Percentiles rank a stretch among this genome's conserved stretches.
These are phyloP conservation scores for Talaromyces rugulosus DNA, from an alignment of 2,329 filamentous ascomycete species.

Conservation along the genomic window DNA sequence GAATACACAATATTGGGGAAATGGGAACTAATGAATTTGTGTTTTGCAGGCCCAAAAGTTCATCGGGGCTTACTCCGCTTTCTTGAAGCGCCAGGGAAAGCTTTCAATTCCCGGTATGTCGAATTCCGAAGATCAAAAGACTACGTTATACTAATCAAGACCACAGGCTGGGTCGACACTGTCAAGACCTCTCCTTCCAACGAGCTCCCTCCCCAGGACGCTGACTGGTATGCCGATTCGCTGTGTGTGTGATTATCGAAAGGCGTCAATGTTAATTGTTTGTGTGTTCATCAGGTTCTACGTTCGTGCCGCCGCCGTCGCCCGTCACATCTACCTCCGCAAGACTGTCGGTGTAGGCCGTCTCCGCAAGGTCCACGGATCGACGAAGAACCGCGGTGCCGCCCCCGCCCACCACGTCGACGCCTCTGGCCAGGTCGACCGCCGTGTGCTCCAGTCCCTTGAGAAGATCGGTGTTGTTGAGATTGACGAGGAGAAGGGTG, in stretches of 20 bases:
- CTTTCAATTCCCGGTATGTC: slow-evolving; percentile 64
- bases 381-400: slow-evolving; percentile 93
- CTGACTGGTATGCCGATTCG: slow-evolving; percentile 76
- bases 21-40: slow-evolving; percentile 17
- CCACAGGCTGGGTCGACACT: slow-evolving; percentile 91
- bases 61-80: slow-evolving; percentile 63
- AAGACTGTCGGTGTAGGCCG: slow-evolving; percentile 99
- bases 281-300: slow-evolving; percentile 55
- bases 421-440: slow-evolving; percentile 91
- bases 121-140: background rate
- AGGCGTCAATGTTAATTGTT: slow-evolving; percentile 3
- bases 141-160: background rate
- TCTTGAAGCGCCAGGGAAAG: slow-evolving; percentile 69
- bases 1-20: background rate
- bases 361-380: slow-evolving; percentile 93
- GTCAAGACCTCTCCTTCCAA: slow-evolving; percentile 97
- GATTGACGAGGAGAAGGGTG: slow-evolving; percentile 97
- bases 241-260: background rate
- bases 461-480: slow-evolving; percentile 99
- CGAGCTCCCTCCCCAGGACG: slow-evolving; percentile 96
- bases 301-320: slow-evolving; percentile 86
- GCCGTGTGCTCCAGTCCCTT: slow-evolving; percentile 93
- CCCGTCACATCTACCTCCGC: slow-evolving; percentile 97
- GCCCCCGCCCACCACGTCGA: slow-evolving; percentile 92
- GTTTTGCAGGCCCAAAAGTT: slow-evolving; percentile 59